Percentiles rank a stretch among this genome's conserved stretches.
phyloP scores from a whole-genome alignment of 345 rosid genomes.

The Rhodamnia rubescens region DNA sequence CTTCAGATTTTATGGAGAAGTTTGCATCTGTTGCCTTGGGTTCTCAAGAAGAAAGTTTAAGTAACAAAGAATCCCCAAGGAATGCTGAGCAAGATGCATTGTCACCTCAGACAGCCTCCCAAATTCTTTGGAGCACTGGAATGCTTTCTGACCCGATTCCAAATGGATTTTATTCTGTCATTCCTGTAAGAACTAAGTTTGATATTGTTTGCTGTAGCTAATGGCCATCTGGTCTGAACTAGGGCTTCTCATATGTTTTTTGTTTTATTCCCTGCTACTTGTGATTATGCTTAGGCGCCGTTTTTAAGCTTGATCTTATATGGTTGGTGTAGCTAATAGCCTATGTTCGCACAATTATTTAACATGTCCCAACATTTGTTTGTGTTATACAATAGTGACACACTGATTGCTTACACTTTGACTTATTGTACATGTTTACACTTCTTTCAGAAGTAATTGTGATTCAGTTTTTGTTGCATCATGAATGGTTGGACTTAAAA shows the following conservation, averaged over 20 bases:
- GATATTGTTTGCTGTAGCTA: background rate
- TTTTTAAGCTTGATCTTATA: background rate
- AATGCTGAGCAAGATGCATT: constrained; percentile 50
- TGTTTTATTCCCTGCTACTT: background rate
- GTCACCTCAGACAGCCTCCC: constrained; percentile 64
- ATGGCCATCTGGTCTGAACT: background rate
- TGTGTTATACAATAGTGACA: background rate
- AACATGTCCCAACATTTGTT: background rate
- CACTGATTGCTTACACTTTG: background rate
- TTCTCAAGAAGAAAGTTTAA: constrained; percentile 60
- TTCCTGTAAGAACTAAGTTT: constrained; percentile 36
- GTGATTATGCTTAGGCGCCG: background rate
- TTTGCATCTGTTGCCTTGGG: constrained; percentile 62
- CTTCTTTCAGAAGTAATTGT: background rate
- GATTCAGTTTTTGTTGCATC: background rate
- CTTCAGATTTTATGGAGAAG: constrained; percentile 73
- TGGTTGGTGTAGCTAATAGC: background rate
- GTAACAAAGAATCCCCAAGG: constrained; percentile 44
- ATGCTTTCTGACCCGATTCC: constrained; percentile 73
- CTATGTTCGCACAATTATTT: background rate
- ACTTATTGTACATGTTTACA: background rate
- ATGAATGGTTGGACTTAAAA: background rate
- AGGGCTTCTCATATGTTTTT: background rate
- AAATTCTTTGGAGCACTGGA: constrained; percentile 87
- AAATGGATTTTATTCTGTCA: constrained; percentile 82